Conservation (phyloP, 176 grass and related monocot genomes). For the Musa beccarii region DNA sequence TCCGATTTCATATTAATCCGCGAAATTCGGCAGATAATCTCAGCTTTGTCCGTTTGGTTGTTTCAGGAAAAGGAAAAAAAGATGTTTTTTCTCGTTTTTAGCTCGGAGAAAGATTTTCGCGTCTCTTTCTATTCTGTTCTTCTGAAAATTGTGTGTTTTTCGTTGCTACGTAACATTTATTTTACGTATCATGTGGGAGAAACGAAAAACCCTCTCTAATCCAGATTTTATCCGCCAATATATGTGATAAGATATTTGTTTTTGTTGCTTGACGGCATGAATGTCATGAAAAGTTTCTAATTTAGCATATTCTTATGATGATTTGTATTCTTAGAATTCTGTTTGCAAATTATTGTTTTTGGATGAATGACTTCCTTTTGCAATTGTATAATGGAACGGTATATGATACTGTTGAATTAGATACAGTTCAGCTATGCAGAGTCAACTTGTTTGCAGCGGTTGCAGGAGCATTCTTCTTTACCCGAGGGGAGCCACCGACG, state of each 20-base stretch:
- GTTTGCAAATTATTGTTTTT: neutral
- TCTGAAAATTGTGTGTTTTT: neutral
- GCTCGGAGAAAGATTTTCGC: neutral
- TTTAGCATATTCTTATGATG: neutral
- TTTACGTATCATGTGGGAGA: neutral
- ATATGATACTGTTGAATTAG: neutral
- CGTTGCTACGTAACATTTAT: neutral
- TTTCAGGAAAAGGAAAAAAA: neutral
- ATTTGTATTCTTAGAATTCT: neutral
- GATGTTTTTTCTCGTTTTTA: too few species aligned
- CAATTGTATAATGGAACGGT: neutral
- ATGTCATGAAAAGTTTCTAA: neutral
- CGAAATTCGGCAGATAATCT: neutral
- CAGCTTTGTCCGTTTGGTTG: neutral
- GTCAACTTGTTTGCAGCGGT: slow-evolving; percentile 24
- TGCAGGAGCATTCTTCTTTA: slow-evolving; percentile 37
- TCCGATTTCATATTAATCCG: neutral
- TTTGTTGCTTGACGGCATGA: too few species aligned
- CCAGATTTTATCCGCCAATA: neutral
- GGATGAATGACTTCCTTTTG: neutral
- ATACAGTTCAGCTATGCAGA: slow-evolving; percentile 31
- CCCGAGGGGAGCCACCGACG: slow-evolving; percentile 29
- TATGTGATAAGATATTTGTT: neutral
- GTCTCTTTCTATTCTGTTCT: neutral
- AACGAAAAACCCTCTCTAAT: neutral